Percentiles rank a stretch among this genome's conserved stretches.
Evolutionary conservation across 495 filamentous ascomycete genomes (phyloP).

Genomic region (Xylaria grammica): DNA sequence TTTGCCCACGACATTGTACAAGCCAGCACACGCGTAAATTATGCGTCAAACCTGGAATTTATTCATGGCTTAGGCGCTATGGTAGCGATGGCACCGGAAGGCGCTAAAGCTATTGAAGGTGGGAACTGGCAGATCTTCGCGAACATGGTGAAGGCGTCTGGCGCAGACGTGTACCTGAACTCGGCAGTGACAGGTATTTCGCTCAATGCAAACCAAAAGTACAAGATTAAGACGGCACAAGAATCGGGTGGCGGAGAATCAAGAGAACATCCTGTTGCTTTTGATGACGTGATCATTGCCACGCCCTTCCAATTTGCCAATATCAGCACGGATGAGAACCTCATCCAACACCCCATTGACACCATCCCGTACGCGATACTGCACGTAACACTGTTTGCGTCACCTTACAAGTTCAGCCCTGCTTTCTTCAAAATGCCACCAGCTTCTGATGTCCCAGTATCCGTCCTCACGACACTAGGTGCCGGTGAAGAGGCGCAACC

Average conservation of each 20-base stretch:
- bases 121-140: constrained; percentile 97
- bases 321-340: constrained; percentile 52
- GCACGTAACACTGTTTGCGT: constrained; percentile 88
- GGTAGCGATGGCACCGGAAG: constrained; percentile 84
- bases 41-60: constrained; percentile 81
- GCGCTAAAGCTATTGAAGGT: constrained; percentile 76
- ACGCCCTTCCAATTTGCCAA: constrained; percentile 76
- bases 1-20: constrained; percentile 90
- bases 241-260: constrained; percentile 27
- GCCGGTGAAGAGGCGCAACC: constrained; percentile 54
- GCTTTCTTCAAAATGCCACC: constrained; percentile 69
- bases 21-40: constrained; percentile 92
- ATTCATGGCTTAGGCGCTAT: constrained; percentile 93
- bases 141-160: constrained; percentile 70
- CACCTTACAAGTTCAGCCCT: constrained; percentile 69
- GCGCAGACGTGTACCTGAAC: constrained; percentile 67
- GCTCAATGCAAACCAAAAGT: constrained; percentile 57
- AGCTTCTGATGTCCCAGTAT: constrained; percentile 62
- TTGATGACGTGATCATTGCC: constrained; percentile 82
- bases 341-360: constrained; percentile 63
- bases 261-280: constrained; percentile 49
- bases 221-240: constrained; percentile 54
- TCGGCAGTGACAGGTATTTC: constrained; percentile 61
- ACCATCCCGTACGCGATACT: constrained; percentile 80
- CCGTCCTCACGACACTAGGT: constrained; percentile 84